phyloP scores from a whole-genome alignment of 2,329 filamentous ascomycete species.

The Paecilomyces fulvus region DNA sequence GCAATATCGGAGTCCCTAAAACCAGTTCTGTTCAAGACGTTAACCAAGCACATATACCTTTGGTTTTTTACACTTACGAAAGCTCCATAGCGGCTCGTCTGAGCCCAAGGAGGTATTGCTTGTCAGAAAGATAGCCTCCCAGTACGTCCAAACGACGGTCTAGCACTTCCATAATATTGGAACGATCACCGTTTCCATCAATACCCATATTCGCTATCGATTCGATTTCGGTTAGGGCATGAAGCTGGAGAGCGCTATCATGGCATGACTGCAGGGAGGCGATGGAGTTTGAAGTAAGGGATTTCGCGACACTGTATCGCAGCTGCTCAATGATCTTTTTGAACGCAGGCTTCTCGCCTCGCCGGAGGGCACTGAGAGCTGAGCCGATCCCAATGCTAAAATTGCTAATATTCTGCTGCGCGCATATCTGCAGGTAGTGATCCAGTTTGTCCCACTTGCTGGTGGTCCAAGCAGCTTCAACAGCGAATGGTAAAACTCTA shows the following conservation, averaged over 20 bases:
- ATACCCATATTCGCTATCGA: constrained; percentile 51
- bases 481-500: constrained; percentile 69
- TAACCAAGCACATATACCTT: neutral
- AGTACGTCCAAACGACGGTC: constrained; percentile 77
- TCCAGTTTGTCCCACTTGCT: constrained; percentile 69
- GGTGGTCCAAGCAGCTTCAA: constrained; percentile 88
- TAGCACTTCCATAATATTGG: constrained; percentile 45
- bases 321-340: constrained; percentile 52
- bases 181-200: constrained; percentile 14
- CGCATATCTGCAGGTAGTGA: constrained; percentile 49
- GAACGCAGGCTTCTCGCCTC: constrained; percentile 46
- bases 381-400: constrained; percentile 78
- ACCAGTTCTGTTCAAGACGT: constrained; percentile 3
- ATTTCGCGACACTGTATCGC: constrained; percentile 61
- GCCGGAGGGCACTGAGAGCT: constrained; percentile 54
- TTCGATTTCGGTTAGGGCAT: constrained; percentile 81
- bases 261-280: constrained; percentile 77
- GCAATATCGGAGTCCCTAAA: constrained; percentile 17
- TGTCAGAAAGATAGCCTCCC: constrained; percentile 82
- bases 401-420: constrained; percentile 43
- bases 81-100: constrained; percentile 81
- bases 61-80: constrained; percentile 26
- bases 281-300: constrained; percentile 68
- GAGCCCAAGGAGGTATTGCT: constrained; percentile 84
- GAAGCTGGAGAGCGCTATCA: constrained; percentile 74